Percentiles rank a stretch among this genome's conserved stretches.
Conservation (phyloP, 2,329 filamentous ascomycete species). For the Aspergillus sp. region DNA sequence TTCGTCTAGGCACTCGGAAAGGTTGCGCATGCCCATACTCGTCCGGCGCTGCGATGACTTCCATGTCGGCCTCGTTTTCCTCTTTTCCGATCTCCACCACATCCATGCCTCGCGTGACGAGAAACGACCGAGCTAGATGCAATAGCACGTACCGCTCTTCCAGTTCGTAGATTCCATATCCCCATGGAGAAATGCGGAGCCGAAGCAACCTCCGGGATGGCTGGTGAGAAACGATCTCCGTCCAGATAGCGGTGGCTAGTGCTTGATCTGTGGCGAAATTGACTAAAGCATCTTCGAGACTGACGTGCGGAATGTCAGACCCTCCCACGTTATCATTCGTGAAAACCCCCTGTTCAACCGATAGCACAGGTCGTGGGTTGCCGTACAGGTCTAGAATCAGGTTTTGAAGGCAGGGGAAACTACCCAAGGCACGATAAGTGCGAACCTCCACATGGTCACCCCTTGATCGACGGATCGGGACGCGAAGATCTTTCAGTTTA, state of each 20-base stretch:
- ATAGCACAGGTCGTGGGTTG: background rate
- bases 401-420: background rate
- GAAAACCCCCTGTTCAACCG: background rate
- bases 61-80: background rate
- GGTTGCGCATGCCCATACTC: background rate
- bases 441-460: background rate
- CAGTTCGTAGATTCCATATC: background rate
- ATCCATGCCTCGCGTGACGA: background rate
- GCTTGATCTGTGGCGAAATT: background rate
- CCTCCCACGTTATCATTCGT: background rate
- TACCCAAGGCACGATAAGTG: constrained; percentile 1
- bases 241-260: constrained; percentile 3
- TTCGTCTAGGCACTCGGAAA: background rate
- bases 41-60: background rate
- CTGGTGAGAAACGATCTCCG: background rate
- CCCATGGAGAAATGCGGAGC: background rate
- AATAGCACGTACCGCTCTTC: background rate
- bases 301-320: background rate
- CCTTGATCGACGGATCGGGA: constrained; percentile 3
- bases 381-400: constrained; percentile 9
- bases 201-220: background rate
- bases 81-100: background rate
- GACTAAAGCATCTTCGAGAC: background rate
- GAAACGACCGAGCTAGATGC: background rate
- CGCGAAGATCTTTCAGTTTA: constrained; percentile 1